Evolutionary conservation across 108 stramenopile species (phyloP).

Genomic region (Cyclotella baltica): DNA sequence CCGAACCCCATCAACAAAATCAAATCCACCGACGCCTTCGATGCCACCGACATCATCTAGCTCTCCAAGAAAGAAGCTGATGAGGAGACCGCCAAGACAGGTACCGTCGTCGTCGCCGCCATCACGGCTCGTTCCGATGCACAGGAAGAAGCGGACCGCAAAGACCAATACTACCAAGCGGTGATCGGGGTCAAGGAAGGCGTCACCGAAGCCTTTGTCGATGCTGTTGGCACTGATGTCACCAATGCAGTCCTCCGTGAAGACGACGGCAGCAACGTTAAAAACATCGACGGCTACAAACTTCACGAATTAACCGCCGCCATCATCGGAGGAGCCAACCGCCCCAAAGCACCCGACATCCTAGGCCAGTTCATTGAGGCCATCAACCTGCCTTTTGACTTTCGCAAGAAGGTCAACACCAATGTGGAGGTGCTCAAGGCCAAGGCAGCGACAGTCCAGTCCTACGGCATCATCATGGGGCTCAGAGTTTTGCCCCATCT

Average conservation of each 20-base stretch:
- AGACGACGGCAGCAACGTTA: background rate
- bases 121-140: background rate
- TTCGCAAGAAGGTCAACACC: too few species aligned
- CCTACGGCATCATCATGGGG: too few species aligned
- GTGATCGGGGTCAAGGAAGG: background rate
- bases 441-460: too few species aligned
- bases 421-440: too few species aligned
- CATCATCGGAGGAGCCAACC: too few species aligned
- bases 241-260: background rate
- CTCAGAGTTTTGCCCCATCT: too few species aligned
- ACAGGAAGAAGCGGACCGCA: background rate
- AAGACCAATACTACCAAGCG: background rate
- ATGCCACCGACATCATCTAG: background rate
- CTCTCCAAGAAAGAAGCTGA: background rate
- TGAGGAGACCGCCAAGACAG: background rate
- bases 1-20: background rate
- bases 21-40: background rate
- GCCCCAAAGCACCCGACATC: too few species aligned
- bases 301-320: too few species aligned
- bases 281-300: background rate
- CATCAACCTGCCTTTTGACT: too few species aligned
- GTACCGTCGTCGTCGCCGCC: background rate
- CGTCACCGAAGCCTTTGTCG: background rate
- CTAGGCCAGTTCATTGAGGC: too few species aligned
- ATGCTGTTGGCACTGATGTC: background rate